Evolutionary conservation across 2,329 filamentous ascomycete species (phyloP).

Genomic region (Plectosphaerella plurivora): DNA sequence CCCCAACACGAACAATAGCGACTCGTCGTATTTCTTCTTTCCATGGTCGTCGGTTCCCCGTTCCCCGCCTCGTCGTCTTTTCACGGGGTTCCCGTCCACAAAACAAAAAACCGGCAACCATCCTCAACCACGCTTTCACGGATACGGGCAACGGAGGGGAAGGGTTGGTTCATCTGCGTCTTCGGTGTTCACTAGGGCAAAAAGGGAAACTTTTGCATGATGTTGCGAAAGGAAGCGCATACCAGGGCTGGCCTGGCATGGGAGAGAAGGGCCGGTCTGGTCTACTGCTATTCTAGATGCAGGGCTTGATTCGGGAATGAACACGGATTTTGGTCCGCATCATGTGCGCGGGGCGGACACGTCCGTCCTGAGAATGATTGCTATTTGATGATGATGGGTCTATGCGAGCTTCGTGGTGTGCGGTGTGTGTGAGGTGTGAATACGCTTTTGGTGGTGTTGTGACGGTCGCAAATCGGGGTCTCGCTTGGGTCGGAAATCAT

Average conservation of each 20-base stretch:
- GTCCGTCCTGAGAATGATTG: too few species aligned
- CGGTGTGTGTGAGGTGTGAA: not conserved
- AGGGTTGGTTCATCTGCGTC: conserved; percentile 40
- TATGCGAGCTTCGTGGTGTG: not conserved
- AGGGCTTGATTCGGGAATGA: conserved; percentile 15
- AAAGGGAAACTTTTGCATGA: conserved; percentile 40
- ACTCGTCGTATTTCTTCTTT: not conserved
- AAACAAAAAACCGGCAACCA: not conserved
- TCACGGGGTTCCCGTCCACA: not conserved
- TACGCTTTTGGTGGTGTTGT: not conserved
- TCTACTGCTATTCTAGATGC: conserved; percentile 37
- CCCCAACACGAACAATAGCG: conserved; percentile 15
- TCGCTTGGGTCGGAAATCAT: conserved; percentile 1
- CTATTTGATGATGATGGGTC: too few species aligned
- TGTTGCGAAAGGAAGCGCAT: conserved; percentile 25
- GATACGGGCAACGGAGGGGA: conserved; percentile 16
- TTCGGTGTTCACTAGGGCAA: conserved; percentile 50
- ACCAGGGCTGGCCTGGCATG: conserved; percentile 11
- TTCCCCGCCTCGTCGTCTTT: not conserved
- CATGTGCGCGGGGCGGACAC: too few species aligned
- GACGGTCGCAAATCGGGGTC: not conserved
- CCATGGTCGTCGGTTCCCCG: not conserved
- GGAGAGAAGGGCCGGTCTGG: conserved; percentile 29
- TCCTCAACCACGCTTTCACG: not conserved
- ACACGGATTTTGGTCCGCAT: conserved; percentile 10